Percentiles rank a stretch among this genome's conserved stretches.
These are phyloP conservation scores for Aegilops tauschii DNA, from an alignment of 176 grass and related monocot species.

Conservation along the genomic window DNA sequence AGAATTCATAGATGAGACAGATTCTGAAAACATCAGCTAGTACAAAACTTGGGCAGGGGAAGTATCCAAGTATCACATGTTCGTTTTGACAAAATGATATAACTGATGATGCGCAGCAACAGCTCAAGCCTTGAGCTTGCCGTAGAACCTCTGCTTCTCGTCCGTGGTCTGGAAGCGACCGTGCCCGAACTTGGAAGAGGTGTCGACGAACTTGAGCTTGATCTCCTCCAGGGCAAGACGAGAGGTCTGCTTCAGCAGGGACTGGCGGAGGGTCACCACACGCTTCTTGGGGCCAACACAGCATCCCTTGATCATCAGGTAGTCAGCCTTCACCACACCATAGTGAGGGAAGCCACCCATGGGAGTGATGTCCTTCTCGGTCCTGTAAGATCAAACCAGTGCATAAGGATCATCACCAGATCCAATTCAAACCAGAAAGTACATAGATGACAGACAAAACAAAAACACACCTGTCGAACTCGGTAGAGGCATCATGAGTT, in stretches of 20 bases:
- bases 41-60: slow-evolving; percentile 34
- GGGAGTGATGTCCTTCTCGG: slow-evolving; percentile 95
- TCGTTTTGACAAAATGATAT: slow-evolving; percentile 18
- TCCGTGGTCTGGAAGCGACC: slow-evolving; percentile 95
- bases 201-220: slow-evolving; percentile 97
- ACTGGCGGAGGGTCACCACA: slow-evolving; percentile 87
- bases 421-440: neutral
- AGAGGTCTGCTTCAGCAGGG: slow-evolving; percentile 81
- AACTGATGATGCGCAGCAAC: too few species aligned
- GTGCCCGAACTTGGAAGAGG: slow-evolving; percentile 95
- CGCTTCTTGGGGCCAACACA: slow-evolving; percentile 94
- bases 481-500: slow-evolving; percentile 60
- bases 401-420: neutral
- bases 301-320: slow-evolving; percentile 97
- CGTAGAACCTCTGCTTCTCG: slow-evolving; percentile 85
- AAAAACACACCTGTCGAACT: slow-evolving; percentile 68
- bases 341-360: slow-evolving; percentile 99
- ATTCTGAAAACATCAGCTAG: slow-evolving; percentile 33
- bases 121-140: slow-evolving; percentile 58
- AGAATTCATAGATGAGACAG: slow-evolving; percentile 15
- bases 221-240: slow-evolving; percentile 86
- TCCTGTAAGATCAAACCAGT: slow-evolving; percentile 42
- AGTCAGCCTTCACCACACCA: slow-evolving; percentile 84
- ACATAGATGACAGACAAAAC: neutral
- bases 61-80: slow-evolving; percentile 20